phyloP scores from a whole-genome alignment of 1,139 yeast species.

The Ogataea hybrid region DNA sequence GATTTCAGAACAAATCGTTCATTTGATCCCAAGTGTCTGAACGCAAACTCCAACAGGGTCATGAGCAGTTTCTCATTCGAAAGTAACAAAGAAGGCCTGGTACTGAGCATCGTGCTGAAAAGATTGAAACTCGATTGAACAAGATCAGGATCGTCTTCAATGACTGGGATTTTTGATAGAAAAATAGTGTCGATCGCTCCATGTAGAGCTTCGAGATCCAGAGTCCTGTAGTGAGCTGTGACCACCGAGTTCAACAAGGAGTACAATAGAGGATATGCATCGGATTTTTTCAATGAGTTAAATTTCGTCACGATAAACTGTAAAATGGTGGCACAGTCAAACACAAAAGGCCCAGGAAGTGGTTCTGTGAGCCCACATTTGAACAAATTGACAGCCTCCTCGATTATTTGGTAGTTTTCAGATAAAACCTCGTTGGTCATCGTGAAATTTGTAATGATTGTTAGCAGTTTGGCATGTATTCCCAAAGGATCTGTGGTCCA shows the following conservation, averaged over 20 bases:
- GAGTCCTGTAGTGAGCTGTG: slow-evolving; percentile 33
- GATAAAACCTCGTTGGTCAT: slow-evolving; percentile 37
- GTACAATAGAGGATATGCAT: slow-evolving; percentile 36
- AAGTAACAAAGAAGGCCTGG: slow-evolving; percentile 49
- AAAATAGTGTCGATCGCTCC: slow-evolving; percentile 35
- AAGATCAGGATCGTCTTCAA: slow-evolving; percentile 53
- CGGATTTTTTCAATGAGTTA: slow-evolving; percentile 31
- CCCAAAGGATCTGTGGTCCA: slow-evolving; percentile 44
- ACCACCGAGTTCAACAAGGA: slow-evolving; percentile 43
- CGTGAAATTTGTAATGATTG: slow-evolving; percentile 43
- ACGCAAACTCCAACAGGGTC: slow-evolving; percentile 39
- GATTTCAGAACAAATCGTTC: slow-evolving; percentile 69
- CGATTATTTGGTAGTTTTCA: slow-evolving; percentile 45
- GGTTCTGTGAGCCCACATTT: slow-evolving; percentile 56
- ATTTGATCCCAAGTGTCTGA: slow-evolving; percentile 47
- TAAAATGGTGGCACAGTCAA: slow-evolving; percentile 42
- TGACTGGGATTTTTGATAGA: slow-evolving; percentile 34
- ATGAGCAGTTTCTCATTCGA: slow-evolving; percentile 36
- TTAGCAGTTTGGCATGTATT: slow-evolving; percentile 41
- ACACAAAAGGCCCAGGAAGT: slow-evolving; percentile 59
- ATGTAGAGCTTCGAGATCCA: slow-evolving; percentile 35
- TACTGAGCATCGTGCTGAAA: slow-evolving; percentile 46
- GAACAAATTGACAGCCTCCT: slow-evolving; percentile 55
- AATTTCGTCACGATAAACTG: slow-evolving; percentile 37
- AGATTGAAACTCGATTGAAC: slow-evolving; percentile 45